Base-by-base conservation (phyloP, 148 eudicot species). In the Dianthus caryophyllus region DNA sequence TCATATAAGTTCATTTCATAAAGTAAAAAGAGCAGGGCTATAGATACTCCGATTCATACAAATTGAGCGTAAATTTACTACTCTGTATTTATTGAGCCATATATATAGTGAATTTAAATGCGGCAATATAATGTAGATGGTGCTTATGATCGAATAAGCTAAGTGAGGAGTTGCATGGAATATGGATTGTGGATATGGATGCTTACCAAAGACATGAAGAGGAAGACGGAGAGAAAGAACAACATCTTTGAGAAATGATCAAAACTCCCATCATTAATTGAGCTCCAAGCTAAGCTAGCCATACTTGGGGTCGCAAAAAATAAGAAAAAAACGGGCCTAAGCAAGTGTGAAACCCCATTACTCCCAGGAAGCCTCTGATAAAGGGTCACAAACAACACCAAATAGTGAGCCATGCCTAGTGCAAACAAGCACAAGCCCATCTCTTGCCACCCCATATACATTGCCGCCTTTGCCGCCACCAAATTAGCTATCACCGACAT, bases 211-310 rank as follows among this genome's bases (percentile, higher is more conserved):
- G 90, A 81, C 65, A 80, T 48, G 74, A 83, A 84, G 50, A 86
- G 76, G 54, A 86, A 86, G 24, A 86, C 64, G 5, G 90, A 86
- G 33, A 86, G 85, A 62, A 79, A 83, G 78, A 86, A 86, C 8
- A 86, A 73, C 87, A 86, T 86, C 81, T 86, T 86, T 0, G 87
- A 81, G 2, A 67, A 59, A 69, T 38, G 43, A 49, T 78, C 87
- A 50, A 79, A 86, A 17, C 59, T 58, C 16, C 87, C 90, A 36
- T 67, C 38, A 26, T 69, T 47, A 9, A 86, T 73, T 4, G 85
- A 79, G 24, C 64, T 71, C 90, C 90, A 86, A 25, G 87, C 84
- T 66, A 86, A 69, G 73, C 90, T 86, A 9, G 84, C 90, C 85
- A 81, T 76, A 72, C 90, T 86, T 8, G 90, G 87, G 3, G 87